These are phyloP conservation scores for Candida dajiaensis DNA, from an alignment of 805 yeast species.

Conservation along the genomic window DNA sequence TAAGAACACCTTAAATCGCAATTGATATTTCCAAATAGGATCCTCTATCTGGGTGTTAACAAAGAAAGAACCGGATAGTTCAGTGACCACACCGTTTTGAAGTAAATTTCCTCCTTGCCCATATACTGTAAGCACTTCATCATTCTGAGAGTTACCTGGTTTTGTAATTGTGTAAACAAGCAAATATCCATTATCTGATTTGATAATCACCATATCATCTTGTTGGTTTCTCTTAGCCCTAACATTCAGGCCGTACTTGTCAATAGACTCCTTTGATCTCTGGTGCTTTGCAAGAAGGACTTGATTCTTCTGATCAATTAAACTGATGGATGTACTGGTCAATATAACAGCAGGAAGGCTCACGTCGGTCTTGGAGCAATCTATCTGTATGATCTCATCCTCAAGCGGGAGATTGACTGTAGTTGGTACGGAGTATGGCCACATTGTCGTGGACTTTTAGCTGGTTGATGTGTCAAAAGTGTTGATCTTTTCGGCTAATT, in stretches of 20 bases:
- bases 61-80: constrained; percentile 12
- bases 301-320: constrained; percentile 16
- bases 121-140: constrained; percentile 19
- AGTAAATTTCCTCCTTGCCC: constrained; percentile 13
- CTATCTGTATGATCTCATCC: not conserved
- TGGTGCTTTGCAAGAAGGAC: constrained; percentile 29
- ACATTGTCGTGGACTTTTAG: not conserved
- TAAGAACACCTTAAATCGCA: constrained; percentile 23
- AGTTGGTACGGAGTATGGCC: not conserved
- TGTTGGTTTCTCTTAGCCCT: constrained; percentile 24
- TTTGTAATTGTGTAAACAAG: constrained; percentile 27
- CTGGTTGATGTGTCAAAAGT: not conserved
- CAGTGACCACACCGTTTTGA: constrained; percentile 22
- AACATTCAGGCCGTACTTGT: constrained; percentile 33
- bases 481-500: not conserved
- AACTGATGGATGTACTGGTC: not conserved
- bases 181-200: constrained; percentile 30
- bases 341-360: not conserved
- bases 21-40: constrained; percentile 17
- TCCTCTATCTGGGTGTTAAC: constrained; percentile 14
- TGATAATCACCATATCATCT: constrained; percentile 24
- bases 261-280: constrained; percentile 29
- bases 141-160: constrained; percentile 5
- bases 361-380: not conserved
- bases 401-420: not conserved